Evolutionary conservation across 2,329 filamentous ascomycete genomes (phyloP).

Genomic region (Cytospora chrysosperma): DNA sequence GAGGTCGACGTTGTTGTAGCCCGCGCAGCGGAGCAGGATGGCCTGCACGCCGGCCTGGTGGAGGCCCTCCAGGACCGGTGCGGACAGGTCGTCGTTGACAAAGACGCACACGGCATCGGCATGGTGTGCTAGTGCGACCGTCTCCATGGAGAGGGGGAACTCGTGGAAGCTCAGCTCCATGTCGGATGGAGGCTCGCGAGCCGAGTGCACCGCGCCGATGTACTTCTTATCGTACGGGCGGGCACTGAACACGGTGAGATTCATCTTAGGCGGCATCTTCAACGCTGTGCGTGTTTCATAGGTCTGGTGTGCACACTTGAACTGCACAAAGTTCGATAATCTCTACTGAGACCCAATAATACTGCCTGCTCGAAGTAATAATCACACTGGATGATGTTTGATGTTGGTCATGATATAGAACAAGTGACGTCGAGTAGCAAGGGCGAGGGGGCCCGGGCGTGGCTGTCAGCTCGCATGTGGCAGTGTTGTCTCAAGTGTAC

Average conservation of each 20-base stretch:
- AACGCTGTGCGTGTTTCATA: neutral
- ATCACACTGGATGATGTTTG: neutral
- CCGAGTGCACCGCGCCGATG: slow-evolving; percentile 44
- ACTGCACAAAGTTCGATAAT: neutral
- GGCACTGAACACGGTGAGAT: slow-evolving; percentile 62
- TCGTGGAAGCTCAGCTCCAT: slow-evolving; percentile 58
- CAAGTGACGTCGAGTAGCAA: neutral
- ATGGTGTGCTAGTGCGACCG: slow-evolving; percentile 51
- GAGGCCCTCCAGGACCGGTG: slow-evolving; percentile 51
- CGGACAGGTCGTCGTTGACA: slow-evolving; percentile 61
- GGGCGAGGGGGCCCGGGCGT: neutral
- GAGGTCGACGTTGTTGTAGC: slow-evolving; percentile 67
- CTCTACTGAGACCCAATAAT: neutral
- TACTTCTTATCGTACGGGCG: slow-evolving; percentile 62
- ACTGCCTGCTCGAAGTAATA: neutral
- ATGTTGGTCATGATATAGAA: neutral
- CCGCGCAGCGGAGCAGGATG: slow-evolving; percentile 65
- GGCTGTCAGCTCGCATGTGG: neutral
- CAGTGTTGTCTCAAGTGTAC: neutral
- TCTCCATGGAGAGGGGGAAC: slow-evolving; percentile 55
- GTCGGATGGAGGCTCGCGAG: slow-evolving; percentile 31
- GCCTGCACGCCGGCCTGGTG: slow-evolving; percentile 51
- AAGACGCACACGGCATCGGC: slow-evolving; percentile 64
- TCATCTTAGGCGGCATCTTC: slow-evolving; percentile 39
- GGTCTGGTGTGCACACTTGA: neutral